Conservation (phyloP, 805 yeast species). For the Starmerella powellii region DNA sequence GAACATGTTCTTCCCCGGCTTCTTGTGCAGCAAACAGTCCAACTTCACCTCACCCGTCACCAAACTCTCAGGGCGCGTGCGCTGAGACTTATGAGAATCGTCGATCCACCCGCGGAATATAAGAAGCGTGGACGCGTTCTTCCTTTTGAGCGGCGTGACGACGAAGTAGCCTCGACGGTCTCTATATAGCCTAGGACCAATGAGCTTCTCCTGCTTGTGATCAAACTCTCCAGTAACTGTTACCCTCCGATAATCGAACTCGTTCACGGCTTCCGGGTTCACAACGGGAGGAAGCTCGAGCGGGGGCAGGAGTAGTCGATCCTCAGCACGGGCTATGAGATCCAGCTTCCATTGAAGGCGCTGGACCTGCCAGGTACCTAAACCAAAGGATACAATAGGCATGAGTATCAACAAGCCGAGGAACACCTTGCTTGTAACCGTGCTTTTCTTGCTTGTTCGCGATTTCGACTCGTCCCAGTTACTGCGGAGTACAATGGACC, state of each 20-base stretch:
- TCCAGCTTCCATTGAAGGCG: slow-evolving; percentile 80
- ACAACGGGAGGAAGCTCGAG: slow-evolving; percentile 48
- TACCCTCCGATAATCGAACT: slow-evolving; percentile 74
- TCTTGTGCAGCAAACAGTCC: slow-evolving; percentile 59
- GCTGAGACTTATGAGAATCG: slow-evolving; percentile 43
- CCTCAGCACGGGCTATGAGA: slow-evolving; percentile 72
- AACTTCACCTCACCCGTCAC: slow-evolving; percentile 64
- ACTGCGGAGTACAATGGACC: slow-evolving; percentile 13
- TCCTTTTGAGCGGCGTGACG: slow-evolving; percentile 70
- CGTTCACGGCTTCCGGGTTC: slow-evolving; percentile 51
- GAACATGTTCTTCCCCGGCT: slow-evolving; percentile 51
- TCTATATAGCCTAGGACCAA: slow-evolving; percentile 75
- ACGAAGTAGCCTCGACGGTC: slow-evolving; percentile 66
- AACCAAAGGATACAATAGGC: slow-evolving; percentile 73
- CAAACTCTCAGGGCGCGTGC: slow-evolving; percentile 49
- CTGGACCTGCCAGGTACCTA: slow-evolving; percentile 89
- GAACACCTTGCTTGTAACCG: slow-evolving; percentile 21
- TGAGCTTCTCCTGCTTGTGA: slow-evolving; percentile 75
- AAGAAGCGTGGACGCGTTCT: slow-evolving; percentile 64
- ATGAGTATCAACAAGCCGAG: slow-evolving; percentile 44
- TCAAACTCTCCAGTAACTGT: slow-evolving; percentile 65
- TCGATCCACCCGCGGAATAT: slow-evolving; percentile 91
- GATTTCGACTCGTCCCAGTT: slow-evolving; percentile 21
- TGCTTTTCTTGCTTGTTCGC: slow-evolving; percentile 4
- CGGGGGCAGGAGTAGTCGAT: slow-evolving; percentile 61